Evolutionary conservation across 768 basidiomycete species (phyloP), one percentile per base, ranked within the genome.

Genomic region (Sporobolomyces roseus): DNA sequence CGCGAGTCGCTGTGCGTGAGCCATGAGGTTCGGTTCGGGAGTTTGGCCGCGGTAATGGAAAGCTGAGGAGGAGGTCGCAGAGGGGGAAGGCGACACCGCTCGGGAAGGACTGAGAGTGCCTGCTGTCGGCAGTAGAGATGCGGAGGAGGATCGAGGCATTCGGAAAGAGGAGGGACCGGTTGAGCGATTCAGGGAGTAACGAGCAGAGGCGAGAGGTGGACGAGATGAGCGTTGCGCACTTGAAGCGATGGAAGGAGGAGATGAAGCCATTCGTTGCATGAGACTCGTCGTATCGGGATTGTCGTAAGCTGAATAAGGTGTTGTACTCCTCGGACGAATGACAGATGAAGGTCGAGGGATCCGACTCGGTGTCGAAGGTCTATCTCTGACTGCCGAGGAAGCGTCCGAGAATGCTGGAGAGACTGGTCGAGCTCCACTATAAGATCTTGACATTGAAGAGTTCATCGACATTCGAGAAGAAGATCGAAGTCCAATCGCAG

Each of bases 1-100:
- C 36, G 56, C 27, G 38, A 74, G 49, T 0, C 70, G 84, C 70
- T 85, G 83, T 21, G 83, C 86, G 51, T 83, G 82, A n/a, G 86
- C 83, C 51, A 84, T 84, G 59, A 88, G 75, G 49, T 80, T 79
- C 32, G 81, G 81, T 68, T 90, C 89, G 4, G 89, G 89, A 0
- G 89, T 89, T 76, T 88, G 87, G 17, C 54, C 43, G 4, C 60
- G 49, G 23, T 60, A 51, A 48, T 30, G n/a, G n/a, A n/a, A n/a
- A n/a, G n/a, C n/a, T n/a, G n/a, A 53, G n/a, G 53, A 85, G 80
- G 61, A 75, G 35, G 41, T 80, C 75, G 27, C 81, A 81, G 12
- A 80, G 79, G 12, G 76, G 73, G 63, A 79, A 81, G 77, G 85
- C 85, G 80, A 79, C 70, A 78, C 81, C 32, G 83, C 78, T 65